Conservation (phyloP, 495 filamentous ascomycete species). For the Neurospora sp. region DNA sequence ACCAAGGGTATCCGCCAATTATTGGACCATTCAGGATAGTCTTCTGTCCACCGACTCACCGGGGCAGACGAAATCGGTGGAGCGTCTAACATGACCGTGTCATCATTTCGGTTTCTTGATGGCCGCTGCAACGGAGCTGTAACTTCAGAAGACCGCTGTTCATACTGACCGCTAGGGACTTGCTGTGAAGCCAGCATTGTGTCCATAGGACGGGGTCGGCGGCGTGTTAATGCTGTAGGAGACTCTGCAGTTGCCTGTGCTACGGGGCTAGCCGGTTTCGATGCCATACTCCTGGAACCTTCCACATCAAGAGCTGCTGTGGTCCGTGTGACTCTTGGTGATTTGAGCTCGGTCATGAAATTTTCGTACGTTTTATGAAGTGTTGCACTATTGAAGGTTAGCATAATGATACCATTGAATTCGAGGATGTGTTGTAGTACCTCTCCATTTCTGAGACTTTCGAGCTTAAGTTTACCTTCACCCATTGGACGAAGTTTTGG, state of each 20-base stretch:
- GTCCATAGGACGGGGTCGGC: slow-evolving; percentile 1
- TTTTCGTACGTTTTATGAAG: not conserved
- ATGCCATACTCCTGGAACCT: not conserved
- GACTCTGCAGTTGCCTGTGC: not conserved
- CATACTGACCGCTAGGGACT: not conserved
- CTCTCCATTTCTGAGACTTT: not conserved
- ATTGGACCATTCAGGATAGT: slow-evolving; percentile 32
- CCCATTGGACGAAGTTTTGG: not conserved
- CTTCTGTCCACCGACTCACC: slow-evolving; percentile 27
- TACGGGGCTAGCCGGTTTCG: not conserved
- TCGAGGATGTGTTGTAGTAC: not conserved
- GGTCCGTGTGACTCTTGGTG: not conserved
- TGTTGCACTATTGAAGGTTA: not conserved
- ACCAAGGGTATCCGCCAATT: slow-evolving; percentile 50
- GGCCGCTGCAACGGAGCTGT: not conserved
- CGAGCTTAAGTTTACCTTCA: not conserved
- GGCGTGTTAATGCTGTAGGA: not conserved
- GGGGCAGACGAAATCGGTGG: not conserved
- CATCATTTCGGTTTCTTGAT: not conserved
- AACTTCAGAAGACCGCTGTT: not conserved
- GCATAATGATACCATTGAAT: not conserved
- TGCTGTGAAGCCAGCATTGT: slow-evolving; percentile 7
- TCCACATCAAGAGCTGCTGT: not conserved
- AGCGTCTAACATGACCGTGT: not conserved
- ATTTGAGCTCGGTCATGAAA: not conserved